phyloP scores from a whole-genome alignment of 2,329 filamentous ascomycete genomes.

The Mariannaea sp. region DNA sequence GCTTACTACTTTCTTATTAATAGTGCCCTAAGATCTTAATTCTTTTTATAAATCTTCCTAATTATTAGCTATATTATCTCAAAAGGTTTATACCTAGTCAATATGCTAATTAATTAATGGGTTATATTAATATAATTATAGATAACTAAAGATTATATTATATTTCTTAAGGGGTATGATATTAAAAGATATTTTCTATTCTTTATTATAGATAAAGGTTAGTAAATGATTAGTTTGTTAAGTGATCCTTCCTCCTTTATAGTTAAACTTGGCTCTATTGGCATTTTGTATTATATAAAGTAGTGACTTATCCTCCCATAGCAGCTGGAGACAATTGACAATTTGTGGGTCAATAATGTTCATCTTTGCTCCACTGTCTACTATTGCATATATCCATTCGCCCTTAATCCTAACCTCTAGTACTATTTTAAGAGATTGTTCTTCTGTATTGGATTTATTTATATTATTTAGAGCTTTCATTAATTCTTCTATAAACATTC shows the following conservation, averaged over 20 bases:
- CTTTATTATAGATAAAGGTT: neutral
- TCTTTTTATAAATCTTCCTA: neutral
- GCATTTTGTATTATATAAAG: neutral
- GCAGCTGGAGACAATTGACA: neutral
- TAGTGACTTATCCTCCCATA: neutral
- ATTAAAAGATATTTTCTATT: neutral
- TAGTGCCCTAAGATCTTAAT: neutral
- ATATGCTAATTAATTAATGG: neutral
- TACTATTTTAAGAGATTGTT: too few species aligned
- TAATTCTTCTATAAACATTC: too few species aligned
- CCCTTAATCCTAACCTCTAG: neutral
- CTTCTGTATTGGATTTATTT: too few species aligned
- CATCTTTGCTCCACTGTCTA: neutral
- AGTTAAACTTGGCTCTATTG: neutral
- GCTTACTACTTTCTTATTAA: neutral
- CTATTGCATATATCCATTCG: neutral
- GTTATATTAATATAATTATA: neutral
- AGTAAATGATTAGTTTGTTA: neutral
- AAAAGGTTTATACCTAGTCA: neutral
- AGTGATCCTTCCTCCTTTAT: neutral
- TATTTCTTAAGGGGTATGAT: neutral
- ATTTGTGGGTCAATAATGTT: neutral
- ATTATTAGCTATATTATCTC: neutral
- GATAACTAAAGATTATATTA: neutral
- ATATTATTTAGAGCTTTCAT: too few species aligned